phyloP scores from a whole-genome alignment of 495 filamentous ascomycete species.

The Penicillium goetzii region DNA sequence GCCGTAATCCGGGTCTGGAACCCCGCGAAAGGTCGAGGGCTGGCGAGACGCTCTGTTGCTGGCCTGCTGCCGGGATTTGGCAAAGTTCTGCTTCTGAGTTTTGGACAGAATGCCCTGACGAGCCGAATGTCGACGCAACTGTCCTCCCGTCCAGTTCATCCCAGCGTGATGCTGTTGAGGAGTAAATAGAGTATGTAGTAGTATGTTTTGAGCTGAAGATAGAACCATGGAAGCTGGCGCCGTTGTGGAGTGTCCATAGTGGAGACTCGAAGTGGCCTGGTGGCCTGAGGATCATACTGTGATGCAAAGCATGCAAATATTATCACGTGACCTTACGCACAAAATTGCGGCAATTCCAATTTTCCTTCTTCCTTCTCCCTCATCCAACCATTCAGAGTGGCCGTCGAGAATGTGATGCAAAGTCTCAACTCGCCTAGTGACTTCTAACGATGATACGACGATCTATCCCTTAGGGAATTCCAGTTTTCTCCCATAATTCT shows the following conservation, averaged over 20 bases:
- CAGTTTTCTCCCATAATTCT: not conserved
- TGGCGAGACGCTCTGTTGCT: conserved; percentile 18
- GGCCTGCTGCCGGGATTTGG: conserved; percentile 28
- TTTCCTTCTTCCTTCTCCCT: conserved; percentile 7
- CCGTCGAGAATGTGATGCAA: not conserved
- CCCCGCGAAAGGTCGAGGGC: conserved; percentile 19
- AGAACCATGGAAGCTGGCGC: conserved; percentile 4
- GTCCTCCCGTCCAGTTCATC: conserved; percentile 55
- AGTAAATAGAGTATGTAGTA: not conserved
- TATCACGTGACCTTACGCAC: conserved; percentile 24
- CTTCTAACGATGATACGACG: not conserved
- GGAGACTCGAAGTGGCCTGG: not conserved
- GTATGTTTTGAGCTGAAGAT: not conserved
- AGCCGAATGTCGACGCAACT: conserved; percentile 43
- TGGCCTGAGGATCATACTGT: not conserved
- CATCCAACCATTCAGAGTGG: conserved; percentile 6
- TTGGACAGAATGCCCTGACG: conserved; percentile 31
- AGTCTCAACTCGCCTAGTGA: not conserved
- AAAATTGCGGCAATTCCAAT: conserved; percentile 17
- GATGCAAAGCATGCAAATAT: conserved; percentile 28
- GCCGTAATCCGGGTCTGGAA: conserved; percentile 11
- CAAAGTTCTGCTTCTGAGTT: conserved; percentile 36
- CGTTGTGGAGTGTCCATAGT: not conserved
- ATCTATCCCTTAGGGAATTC: not conserved
- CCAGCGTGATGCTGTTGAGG: not conserved